Evolutionary conservation across 1,139 yeast species (phyloP), one percentile per base, ranked within the genome.

Genomic region (Yamadazyma oceani): DNA sequence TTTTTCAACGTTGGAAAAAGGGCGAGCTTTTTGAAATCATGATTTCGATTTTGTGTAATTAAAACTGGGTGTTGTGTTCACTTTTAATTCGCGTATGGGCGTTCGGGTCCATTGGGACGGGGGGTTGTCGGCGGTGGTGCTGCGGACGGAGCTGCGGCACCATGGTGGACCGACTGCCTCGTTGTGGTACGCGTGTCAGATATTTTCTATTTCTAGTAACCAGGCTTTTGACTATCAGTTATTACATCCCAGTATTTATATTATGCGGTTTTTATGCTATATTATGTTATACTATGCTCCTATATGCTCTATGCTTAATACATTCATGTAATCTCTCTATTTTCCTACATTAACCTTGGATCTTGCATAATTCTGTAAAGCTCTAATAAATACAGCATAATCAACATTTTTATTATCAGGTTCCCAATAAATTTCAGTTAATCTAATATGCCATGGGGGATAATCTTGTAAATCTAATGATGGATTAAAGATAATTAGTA

Each of bases 371-470:
- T 79, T 82, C 49, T 84, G 87, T 49, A 92, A 72, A 1, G 95
- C 96, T 47, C 92, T 75, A 37, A 86, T 73, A 57, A 88, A 92
- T 13, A 90, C 94, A 16, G 89, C 85, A 58, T 92, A 92, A 29
- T 80, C 75, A 34, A 89, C 96, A 42, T 78, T 78, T 43, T 71
- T 82, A 55, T 86, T 85, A 55, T 87, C 96, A 7, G 86, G 84
- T 53, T 87, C 92, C 86, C 95, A 86, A 63, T 84, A 90, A 51
- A 92, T 80, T 55, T 92, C 99, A 8, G 90, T 77, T 40, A 94
- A 75, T 44, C 98, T 74, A 30, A 89, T 79, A 55, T 92, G 97
- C 98, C 98, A 92, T 17, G 99, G 99, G 14, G 98, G 97, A 59
- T 83, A 94, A 23, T 95, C 97, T 59, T 89, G 95, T 37, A 94